These are phyloP conservation scores for Coniella lustricola DNA, from an alignment of 2,329 filamentous ascomycete species.

Conservation along the genomic window DNA sequence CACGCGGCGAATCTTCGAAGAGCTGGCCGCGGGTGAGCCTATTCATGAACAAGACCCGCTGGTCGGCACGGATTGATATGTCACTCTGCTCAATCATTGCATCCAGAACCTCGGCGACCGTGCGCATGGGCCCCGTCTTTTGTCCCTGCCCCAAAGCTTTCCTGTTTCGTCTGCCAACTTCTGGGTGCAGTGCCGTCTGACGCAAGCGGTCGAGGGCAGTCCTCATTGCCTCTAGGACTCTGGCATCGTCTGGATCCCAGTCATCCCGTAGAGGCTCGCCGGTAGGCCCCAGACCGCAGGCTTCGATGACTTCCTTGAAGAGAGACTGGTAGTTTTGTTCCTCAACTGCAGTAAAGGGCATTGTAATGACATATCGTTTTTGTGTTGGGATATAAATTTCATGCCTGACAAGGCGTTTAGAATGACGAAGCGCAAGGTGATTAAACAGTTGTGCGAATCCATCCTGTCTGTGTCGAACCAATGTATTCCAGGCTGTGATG, in stretches of 20 bases:
- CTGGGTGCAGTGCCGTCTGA: slow-evolving; percentile 79
- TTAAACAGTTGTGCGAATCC: slow-evolving; percentile 65
- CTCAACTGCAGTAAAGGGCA: slow-evolving; percentile 85
- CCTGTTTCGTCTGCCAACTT: slow-evolving; percentile 64
- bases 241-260: slow-evolving; percentile 57
- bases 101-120: slow-evolving; percentile 78
- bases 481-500: slow-evolving; percentile 57
- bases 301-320: slow-evolving; percentile 67
- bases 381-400: slow-evolving; percentile 77
- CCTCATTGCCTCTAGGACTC: slow-evolving; percentile 64
- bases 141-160: slow-evolving; percentile 57
- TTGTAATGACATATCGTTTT: slow-evolving; percentile 77
- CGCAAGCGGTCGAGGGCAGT: slow-evolving; percentile 70
- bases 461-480: slow-evolving; percentile 54
- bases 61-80: slow-evolving; percentile 55
- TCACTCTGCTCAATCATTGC: slow-evolving; percentile 89
- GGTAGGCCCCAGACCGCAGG: slow-evolving; percentile 55
- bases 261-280: slow-evolving; percentile 55
- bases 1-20: slow-evolving; percentile 64
- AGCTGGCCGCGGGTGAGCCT: slow-evolving; percentile 69
- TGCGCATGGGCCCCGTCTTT: slow-evolving; percentile 62
- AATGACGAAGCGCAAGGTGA: slow-evolving; percentile 72
- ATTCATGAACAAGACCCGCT: slow-evolving; percentile 57
- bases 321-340: slow-evolving; percentile 79
- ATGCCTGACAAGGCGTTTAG: slow-evolving; percentile 70